These are phyloP conservation scores for Mortierella polycephala DNA, from an alignment of 371 early-diverging fungal species.

Conservation along the genomic window DNA sequence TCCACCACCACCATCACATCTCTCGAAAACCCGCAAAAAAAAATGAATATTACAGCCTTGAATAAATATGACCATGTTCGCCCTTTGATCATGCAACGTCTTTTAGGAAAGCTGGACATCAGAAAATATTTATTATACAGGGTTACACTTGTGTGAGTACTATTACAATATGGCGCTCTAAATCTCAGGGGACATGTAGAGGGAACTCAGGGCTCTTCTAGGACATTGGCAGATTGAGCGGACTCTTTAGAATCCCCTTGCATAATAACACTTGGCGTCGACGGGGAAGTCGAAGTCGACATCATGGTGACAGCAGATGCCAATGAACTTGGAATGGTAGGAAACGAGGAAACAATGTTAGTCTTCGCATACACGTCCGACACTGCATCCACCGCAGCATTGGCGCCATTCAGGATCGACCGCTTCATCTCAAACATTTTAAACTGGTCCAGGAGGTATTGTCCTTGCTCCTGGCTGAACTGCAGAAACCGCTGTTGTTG, in stretches of 20 bases:
- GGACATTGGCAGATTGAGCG: background rate
- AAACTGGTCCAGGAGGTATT: constrained; percentile 43
- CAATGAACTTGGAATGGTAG: constrained; percentile 29
- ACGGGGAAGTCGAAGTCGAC: constrained; percentile 9
- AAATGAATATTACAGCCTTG: no score
- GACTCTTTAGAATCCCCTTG: no score
- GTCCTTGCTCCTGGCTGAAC: constrained; percentile 46
- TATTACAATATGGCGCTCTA: no score
- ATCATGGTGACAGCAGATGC: constrained; percentile 37
- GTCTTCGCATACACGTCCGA: constrained; percentile 48
- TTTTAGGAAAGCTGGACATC: no score
- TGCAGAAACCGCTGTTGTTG: constrained; percentile 36
- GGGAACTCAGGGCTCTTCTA: no score
- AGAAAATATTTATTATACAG: no score
- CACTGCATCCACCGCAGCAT: constrained; percentile 42
- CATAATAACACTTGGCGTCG: no score
- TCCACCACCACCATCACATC: background rate
- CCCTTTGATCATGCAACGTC: no score
- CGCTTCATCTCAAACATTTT: constrained; percentile 34
- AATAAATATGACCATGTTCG: no score
- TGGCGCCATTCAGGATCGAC: constrained; percentile 41
- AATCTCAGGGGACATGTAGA: no score
- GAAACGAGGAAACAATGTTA: constrained; percentile 32
- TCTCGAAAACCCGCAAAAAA: no score
- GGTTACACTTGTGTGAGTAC: no score